Base-by-base conservation (phyloP, 2,329 filamentous ascomycete genomes). In the Alternaria tenuissima region DNA sequence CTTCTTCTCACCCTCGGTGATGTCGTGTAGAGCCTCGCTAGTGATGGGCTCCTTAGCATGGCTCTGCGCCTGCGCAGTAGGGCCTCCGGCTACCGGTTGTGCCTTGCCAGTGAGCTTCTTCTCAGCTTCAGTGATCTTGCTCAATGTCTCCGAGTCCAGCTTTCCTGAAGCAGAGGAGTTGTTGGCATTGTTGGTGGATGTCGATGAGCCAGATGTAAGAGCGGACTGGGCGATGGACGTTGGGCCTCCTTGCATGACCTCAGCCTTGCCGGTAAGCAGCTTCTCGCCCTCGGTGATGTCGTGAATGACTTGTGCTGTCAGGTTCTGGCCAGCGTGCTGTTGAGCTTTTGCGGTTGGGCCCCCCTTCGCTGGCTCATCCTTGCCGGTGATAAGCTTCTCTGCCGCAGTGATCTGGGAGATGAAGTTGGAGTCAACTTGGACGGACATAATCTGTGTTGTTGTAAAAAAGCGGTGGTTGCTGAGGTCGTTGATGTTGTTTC, bases 201-300 rank as follows among this genome's bases (percentile, higher is more conserved):
- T 12, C 7, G 47, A 36, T 46, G 55, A 26, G 7, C 28, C 34
- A 11, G 34, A 9, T 18, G 52, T 57, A 20, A 68, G n/a, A 5
- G 62, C 47, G 3, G 57, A 60, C 68, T 82, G 80, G 1, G 79
- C 78, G 6, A 77, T 69, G 0, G 78, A 62, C 1, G 80, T 81
- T 0, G 80, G 80, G 0, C 80, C 80, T 11, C 77, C 74, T 52
- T 77, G 72, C 24, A 79, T 68, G 1, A 69, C 69, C 0, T 68
- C 62, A 4, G 76, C 73, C 6, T 59, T 70, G 1, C 78, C 79
- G 0, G 78, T 80, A 30, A 82, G 70, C n/a, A 64, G 69, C 57
- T 78, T 78, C 71, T 82, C 80, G 11, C 77, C 80, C 42, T 75
- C 72, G 8, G 78, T 81, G 62, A 82, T 81, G 59, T 81, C 79